Evolutionary conservation across 306 rosid genomes (phyloP), one percentile per base, ranked within the genome.

Genomic region (Elaeagnus macrophylla): DNA sequence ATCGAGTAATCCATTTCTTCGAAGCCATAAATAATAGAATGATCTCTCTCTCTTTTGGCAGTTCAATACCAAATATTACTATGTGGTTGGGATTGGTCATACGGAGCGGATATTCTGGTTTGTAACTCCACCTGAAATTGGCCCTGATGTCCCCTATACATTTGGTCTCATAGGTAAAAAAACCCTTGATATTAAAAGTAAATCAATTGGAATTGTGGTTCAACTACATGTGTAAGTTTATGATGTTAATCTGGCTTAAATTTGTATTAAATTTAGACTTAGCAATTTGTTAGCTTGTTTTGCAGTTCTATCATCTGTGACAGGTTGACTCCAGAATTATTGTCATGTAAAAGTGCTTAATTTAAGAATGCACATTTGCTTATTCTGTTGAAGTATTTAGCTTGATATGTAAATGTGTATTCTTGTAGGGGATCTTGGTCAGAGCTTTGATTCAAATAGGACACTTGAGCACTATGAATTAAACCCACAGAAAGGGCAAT

Each of bases 81-180:
- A 90, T 47, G 81, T 54, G 59, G 78, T 89, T 57, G 95, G 97
- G 56, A 48, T 83, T 40, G 81, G 72, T 9, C 72, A 77, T 48
- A 72, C 90, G 10, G 62, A 85, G 3, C 20, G 97, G 54, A 62
- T 65, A 35, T 86, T 86, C 72, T 90, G 88, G 95, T 86, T 86
- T 65, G n/a, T 56, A 2, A 85, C 90, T 61, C 95, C 95, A 37
- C 95, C 97, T 14, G 66, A 69, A 77, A 71, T 79, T 48, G 97
- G 97, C 52, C 95, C 88, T 48, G 95, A 85, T 50, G 97, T 75
- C 5, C 94, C 97, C n/a, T 83, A 83, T 70, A 81, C 85, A 50
- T 89, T 89, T 67, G 97, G 97, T 74, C 82, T 91, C 63, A 91
- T 86, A 36, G 97, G 94, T 86, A 65, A 67, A 13, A 12, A 12